Evolutionary conservation across 2,329 filamentous ascomycete species (phyloP), one percentile per base, ranked within the genome.

Genomic region (Aureobasidium subglaciale): DNA sequence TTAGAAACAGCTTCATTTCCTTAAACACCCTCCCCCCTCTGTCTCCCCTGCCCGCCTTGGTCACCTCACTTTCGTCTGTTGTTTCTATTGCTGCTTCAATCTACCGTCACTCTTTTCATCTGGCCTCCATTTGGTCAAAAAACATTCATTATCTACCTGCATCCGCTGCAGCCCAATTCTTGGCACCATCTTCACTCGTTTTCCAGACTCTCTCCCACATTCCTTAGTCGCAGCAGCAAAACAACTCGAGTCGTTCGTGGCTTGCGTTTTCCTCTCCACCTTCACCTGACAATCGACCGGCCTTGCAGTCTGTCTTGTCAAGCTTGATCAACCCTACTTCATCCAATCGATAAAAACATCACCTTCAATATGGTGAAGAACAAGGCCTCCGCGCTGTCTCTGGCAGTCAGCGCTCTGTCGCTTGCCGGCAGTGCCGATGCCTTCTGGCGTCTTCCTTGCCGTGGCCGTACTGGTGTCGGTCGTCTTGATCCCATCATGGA

Each of bases 401-500:
- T 55, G 56, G 57, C 59, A 43, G 55, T 61, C 56, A 52, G 62
- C 45, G 61, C 63, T 38, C 61, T 68, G 46, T 58, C 64, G 35
- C 62, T 65, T 35, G 64, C 63, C 18, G 60, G 64, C 60, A 60
- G 59, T 59, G 67, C 59, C 30, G 60, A 65, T 63, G 90, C 87
- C 58, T 96, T 96, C 72, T 96, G 88, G 88, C 88, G 90, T 67
- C 87, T 96, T 80, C 86, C 89, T 64, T 96, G 90, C 71, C 86
- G 82, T 62, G 84, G 83, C 56, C 79, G 80, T 43, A 76, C 84
- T 61, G 88, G 84, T 59, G 69, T 88, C 56, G 86, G 83, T 48
- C 82, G 88, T 56, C 76, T 95, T 37, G 90, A 96, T 67, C 57
- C 59, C 29, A 53, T 96, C 56, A 77, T 93, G 56, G 78, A 82